A percentile compares a stretch with the other conserved stretches of the same genome.
Evolutionary conservation across 2,329 filamentous ascomycete genomes (phyloP).

Genomic region (Drechmeria coniospora): DNA sequence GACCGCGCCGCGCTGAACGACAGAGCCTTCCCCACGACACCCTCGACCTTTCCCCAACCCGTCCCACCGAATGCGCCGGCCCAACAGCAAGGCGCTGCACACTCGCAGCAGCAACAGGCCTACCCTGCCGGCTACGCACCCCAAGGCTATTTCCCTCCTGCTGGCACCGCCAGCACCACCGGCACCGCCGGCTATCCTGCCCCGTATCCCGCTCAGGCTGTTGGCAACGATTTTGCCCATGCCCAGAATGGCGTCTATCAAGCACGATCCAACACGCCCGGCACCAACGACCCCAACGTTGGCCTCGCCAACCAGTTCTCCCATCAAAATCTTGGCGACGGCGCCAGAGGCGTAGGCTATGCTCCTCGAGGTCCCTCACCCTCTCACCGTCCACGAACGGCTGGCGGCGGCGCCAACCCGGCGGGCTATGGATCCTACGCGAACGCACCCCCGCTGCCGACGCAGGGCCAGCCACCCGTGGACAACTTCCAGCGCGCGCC

Average conservation of each 20-base stretch:
- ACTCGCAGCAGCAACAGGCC: conserved; percentile 24
- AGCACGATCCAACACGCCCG: conserved; percentile 40
- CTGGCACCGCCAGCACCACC: conserved; percentile 44
- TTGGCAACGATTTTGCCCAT: conserved; percentile 31
- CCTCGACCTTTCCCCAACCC: conserved; percentile 90
- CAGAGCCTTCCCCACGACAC: conserved; percentile 70
- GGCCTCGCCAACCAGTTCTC: conserved; percentile 92
- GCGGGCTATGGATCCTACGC: conserved; percentile 50
- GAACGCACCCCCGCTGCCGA: conserved; percentile 49
- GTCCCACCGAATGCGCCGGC: conserved; percentile 35
- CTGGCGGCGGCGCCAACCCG: conserved; percentile 51
- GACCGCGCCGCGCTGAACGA: conserved; percentile 47
- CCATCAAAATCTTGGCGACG: conserved; percentile 77
- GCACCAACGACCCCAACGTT: conserved; percentile 69
- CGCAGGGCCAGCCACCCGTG: conserved; percentile 40
- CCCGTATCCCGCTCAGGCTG: conserved; percentile 23
- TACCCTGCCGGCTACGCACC: conserved; percentile 31
- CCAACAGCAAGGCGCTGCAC: conserved; percentile 23
- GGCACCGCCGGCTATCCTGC: conserved; percentile 39
- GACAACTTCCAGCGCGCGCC: conserved; percentile 65
- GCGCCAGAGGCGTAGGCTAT: conserved; percentile 55
- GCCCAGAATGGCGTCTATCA: conserved; percentile 32
- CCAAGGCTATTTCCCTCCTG: conserved; percentile 45
- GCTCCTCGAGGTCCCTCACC: conserved; percentile 52
- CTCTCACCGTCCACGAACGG: conserved; percentile 67